Conservation (phyloP, 1,284 basidiomycete genomes). For the Ustilago loliicola region DNA sequence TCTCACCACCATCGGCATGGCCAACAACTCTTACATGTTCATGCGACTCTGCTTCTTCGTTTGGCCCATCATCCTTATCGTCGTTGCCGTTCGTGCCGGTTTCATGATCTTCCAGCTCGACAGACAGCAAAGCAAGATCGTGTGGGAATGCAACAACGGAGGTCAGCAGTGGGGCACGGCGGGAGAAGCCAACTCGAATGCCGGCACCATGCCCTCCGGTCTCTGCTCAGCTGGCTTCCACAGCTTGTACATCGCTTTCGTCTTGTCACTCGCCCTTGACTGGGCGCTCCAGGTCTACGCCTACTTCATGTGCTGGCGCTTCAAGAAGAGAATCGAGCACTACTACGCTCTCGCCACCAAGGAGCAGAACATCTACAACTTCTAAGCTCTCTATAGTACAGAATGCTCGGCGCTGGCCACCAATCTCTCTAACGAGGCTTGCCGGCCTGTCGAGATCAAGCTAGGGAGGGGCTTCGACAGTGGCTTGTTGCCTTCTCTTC, state of each 20-base stretch:
- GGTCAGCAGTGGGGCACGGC: constrained; percentile 78
- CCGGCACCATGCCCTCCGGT: constrained; percentile 74
- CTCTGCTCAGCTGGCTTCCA: constrained; percentile 79
- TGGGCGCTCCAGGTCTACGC: constrained; percentile 78
- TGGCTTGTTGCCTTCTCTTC: too few species aligned
- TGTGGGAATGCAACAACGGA: constrained; percentile 81
- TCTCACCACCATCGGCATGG: constrained; percentile 77
- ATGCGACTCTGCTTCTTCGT: constrained; percentile 78
- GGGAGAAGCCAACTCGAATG: constrained; percentile 71
- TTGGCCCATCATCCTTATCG: constrained; percentile 81
- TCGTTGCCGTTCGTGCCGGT: constrained; percentile 78
- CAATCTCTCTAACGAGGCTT: too few species aligned
- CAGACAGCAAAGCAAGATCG: constrained; percentile 70
- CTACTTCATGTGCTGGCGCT: constrained; percentile 66
- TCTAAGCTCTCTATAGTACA: constrained; percentile 12
- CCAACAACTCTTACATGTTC: constrained; percentile 81
- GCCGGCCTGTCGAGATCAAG: too few species aligned
- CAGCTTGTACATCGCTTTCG: constrained; percentile 78
- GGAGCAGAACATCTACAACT: constrained; percentile 52
- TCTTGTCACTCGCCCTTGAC: constrained; percentile 78
- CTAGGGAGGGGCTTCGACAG: too few species aligned
- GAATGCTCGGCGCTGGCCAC: too few species aligned
- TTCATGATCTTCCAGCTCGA: constrained; percentile 75
- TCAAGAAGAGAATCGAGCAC: constrained; percentile 67
- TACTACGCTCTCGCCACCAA: constrained; percentile 57